phyloP scores from a whole-genome alignment of 495 filamentous ascomycete genomes.

The Hypoxylon lienhwacheense region DNA sequence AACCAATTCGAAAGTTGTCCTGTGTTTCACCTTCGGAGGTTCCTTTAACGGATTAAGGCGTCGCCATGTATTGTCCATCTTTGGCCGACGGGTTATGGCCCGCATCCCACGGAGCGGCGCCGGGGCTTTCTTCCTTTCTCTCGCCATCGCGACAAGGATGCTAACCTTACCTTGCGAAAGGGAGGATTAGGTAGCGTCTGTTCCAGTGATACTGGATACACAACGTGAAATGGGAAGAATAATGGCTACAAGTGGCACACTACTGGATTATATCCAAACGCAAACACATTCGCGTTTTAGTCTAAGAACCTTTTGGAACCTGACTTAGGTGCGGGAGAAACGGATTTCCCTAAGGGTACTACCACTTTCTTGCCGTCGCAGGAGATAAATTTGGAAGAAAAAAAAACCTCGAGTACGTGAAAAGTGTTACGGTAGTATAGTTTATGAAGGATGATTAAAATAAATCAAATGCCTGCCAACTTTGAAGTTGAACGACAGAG shows the following conservation, averaged over 20 bases:
- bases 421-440: constrained; percentile 16
- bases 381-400: neutral
- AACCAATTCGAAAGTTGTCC: constrained; percentile 57
- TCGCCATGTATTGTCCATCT: constrained; percentile 32
- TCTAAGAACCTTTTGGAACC: constrained; percentile 9
- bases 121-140: constrained; percentile 39
- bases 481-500: constrained; percentile 3
- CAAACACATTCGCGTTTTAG: constrained; percentile 12
- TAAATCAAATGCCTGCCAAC: constrained; percentile 21
- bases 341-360: constrained; percentile 13
- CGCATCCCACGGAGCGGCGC: constrained; percentile 23
- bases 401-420: constrained; percentile 4
- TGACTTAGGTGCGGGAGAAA: neutral
- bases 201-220: constrained; percentile 28
- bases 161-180: constrained; percentile 39
- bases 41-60: constrained; percentile 36
- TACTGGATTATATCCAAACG: constrained; percentile 31
- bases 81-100: constrained; percentile 30
- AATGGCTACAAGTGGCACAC: constrained; percentile 30
- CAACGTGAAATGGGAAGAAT: constrained; percentile 18
- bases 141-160: constrained; percentile 35
- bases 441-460: constrained; percentile 16
- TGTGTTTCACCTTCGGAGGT: constrained; percentile 50
- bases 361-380: constrained; percentile 18
- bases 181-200: constrained; percentile 1